Percentiles rank a stretch among this genome's conserved stretches.
These are phyloP conservation scores for Scleromitrula shiraiana DNA, from an alignment of 2,329 filamentous ascomycete species.

Conservation along the genomic window DNA sequence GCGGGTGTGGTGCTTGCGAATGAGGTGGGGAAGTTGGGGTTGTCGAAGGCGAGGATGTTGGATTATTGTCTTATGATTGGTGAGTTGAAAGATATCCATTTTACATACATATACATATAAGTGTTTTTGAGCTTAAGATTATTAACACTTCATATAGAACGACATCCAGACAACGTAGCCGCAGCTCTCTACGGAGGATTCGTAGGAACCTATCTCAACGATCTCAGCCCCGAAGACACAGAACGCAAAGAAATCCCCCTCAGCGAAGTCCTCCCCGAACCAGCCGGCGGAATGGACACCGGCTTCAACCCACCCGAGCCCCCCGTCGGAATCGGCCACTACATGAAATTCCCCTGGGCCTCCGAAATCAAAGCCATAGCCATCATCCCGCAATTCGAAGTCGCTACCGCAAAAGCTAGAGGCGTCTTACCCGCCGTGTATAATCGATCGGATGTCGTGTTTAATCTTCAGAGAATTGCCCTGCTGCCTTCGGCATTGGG, in stretches of 20 bases:
- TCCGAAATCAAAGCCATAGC: conserved; percentile 93
- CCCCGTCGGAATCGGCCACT: conserved; percentile 88
- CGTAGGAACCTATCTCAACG: conserved; percentile 92
- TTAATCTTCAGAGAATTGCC: conserved; percentile 91
- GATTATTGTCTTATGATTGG: conserved; percentile 98
- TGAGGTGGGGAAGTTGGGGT: conserved; percentile 70
- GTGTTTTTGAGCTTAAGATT: neutral
- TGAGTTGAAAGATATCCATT: conserved; percentile 32
- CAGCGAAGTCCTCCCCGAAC: conserved; percentile 83
- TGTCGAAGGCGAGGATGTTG: conserved; percentile 75
- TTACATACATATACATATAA: too few relatives aligned
- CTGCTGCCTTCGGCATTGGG: conserved; percentile 84
- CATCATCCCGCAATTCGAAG: conserved; percentile 93
- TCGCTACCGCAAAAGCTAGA: conserved; percentile 86
- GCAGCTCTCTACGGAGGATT: conserved; percentile 94
- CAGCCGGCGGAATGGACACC: conserved; percentile 85
- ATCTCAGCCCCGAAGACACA: conserved; percentile 79
- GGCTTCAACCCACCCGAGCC: conserved; percentile 79
- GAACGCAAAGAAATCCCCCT: conserved; percentile 89
- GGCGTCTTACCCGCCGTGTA: conserved; percentile 77
- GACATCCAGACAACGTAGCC: conserved; percentile 90
- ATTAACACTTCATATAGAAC: conserved; percentile 41
- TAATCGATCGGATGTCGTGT: conserved; percentile 71
- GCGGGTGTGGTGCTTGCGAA: conserved; percentile 91
- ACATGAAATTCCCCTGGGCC: conserved; percentile 92